Evolutionary conservation across 176 grass and related monocot species (phyloP), one percentile per base, ranked within the genome.

Genomic region (Calamus simplicifolius): DNA sequence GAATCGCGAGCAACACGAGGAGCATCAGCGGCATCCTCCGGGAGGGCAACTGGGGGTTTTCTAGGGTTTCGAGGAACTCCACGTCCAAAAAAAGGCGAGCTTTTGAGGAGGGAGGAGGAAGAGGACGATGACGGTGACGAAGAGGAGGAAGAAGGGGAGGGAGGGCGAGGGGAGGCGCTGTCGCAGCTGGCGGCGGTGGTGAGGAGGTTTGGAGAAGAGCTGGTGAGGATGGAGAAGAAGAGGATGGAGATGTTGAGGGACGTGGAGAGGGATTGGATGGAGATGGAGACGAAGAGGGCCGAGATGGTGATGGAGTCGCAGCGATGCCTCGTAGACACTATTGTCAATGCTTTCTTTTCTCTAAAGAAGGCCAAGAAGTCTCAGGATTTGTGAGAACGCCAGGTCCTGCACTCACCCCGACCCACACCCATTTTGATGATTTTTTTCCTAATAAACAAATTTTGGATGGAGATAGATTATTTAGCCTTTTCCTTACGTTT

Each of bases 11-110:
- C 82, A 85, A 97, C 65, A 91, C 78, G 50, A 73, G 84, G 58
- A 85, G 81, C 69, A 82, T 85, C 68, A 98, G 81, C 62, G 87
- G 93, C 27, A 64, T 87, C 82, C 67, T 88, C 67, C 77, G 80
- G 12, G 87, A 85, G 49, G 43, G 29, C 48, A 69, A 1, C 62
- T 77, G 18, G 71, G 68, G 53, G 30, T 69, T 52, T n/a, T 73
- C 52, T 52, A 58, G 17, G 49, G 55, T 66, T 7, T 54, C 74
- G 12, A 53, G 70, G 25, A 82, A 74, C 49, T 81, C 76, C 18
- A 72, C 56, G 66, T 72, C 74, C 16, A 66, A 63, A 25, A 90
- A 85, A 73, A 76, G 75, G 29, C 76, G 74, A 49, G 18, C 68
- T 54, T 73, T 90, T 2, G 74, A 49, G 50, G 70, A 67, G 30